A percentile compares a stretch with the other conserved stretches of the same genome.
These are phyloP conservation scores for Agapanthus africanus DNA, from an alignment of 106 monocot genomes.

Conservation along the genomic window DNA sequence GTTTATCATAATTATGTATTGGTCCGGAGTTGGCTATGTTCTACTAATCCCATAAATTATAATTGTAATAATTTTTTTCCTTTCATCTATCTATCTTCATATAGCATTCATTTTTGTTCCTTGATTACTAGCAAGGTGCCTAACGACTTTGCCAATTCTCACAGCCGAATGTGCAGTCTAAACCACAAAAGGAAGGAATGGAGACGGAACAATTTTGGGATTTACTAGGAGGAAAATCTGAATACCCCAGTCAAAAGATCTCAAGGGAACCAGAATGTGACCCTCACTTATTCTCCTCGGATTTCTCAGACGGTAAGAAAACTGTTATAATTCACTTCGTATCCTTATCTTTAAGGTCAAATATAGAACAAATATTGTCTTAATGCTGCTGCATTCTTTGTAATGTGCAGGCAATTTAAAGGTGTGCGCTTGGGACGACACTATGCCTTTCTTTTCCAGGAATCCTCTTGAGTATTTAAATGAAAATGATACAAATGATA, in stretches of 20 bases:
- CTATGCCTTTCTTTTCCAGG: not conserved
- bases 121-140: not conserved
- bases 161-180: slow-evolving; percentile 77
- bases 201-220: slow-evolving; percentile 84
- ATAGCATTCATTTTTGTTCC: not conserved
- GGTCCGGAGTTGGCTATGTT: not conserved
- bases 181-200: slow-evolving; percentile 77
- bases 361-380: slow-evolving; percentile 5
- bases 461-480: not conserved
- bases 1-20: not conserved
- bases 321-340: not conserved
- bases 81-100: not conserved
- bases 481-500: not conserved
- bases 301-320: slow-evolving; percentile 53
- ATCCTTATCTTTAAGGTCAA: not conserved
- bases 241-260: slow-evolving; percentile 71
- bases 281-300: slow-evolving; percentile 66
- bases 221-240: slow-evolving; percentile 70
- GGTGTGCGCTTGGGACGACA: slow-evolving; percentile 13
- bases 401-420: slow-evolving; percentile 23
- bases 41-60: no score
- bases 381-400: slow-evolving; percentile 4
- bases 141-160: slow-evolving; percentile 10
- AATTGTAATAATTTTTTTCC: not conserved
- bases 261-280: slow-evolving; percentile 66